Conservation (phyloP, 192 early-diverging fungal genomes). For the Podila verticillata region DNA sequence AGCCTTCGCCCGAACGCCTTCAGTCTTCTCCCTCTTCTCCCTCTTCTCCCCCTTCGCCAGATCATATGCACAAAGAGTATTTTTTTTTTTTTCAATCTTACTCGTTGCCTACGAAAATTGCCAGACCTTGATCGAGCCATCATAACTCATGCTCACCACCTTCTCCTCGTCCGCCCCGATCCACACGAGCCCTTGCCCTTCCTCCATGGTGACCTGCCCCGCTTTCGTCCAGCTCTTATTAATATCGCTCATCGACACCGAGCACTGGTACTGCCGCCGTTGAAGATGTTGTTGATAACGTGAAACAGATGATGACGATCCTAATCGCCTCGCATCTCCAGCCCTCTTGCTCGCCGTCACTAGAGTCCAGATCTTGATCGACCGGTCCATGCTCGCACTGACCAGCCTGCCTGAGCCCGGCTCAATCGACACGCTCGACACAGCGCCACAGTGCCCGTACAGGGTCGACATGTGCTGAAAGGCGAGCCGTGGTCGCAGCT, state of each 20-base stretch:
- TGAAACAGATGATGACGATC: background rate
- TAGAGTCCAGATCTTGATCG: constrained; percentile 44
- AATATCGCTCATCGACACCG: constrained; percentile 44
- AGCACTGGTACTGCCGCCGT: constrained; percentile 19
- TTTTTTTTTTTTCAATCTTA: too few species aligned
- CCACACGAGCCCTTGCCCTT: constrained; percentile 37
- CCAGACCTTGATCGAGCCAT: constrained; percentile 48
- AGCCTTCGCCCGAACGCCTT: too few species aligned
- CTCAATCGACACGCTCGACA: constrained; percentile 44
- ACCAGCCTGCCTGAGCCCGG: constrained; percentile 29
- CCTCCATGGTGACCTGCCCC: constrained; percentile 36
- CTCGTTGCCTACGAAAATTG: constrained; percentile 18
- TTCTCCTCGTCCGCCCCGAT: constrained; percentile 43
- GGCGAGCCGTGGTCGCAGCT: background rate
- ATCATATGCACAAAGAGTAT: too few species aligned
- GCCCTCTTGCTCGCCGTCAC: background rate
- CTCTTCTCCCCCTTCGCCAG: too few species aligned
- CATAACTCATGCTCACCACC: constrained; percentile 47
- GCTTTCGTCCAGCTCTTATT: constrained; percentile 39
- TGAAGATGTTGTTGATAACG: background rate
- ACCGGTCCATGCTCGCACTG: constrained; percentile 48
- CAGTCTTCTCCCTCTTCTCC: too few species aligned
- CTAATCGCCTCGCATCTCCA: background rate
- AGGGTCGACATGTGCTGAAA: constrained; percentile 39
- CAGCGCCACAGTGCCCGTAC: constrained; percentile 46